Evolutionary conservation across 2,329 filamentous ascomycete species (phyloP).

Genomic region (Cyphellophora europaea): DNA sequence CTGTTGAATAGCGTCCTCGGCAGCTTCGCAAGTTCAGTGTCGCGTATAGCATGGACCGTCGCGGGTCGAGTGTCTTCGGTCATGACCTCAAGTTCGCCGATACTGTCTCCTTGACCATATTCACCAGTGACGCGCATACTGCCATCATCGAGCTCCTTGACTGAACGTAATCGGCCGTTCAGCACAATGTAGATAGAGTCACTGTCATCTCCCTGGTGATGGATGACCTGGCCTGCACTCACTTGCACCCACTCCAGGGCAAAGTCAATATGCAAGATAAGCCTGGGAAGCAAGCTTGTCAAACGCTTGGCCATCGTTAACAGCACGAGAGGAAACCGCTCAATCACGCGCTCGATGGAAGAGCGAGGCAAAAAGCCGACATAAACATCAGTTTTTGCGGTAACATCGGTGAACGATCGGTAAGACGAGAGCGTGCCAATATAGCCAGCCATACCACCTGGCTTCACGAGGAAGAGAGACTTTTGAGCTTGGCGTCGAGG

Average conservation of each 20-base stretch:
- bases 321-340: slow-evolving; percentile 82
- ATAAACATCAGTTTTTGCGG: slow-evolving; percentile 96
- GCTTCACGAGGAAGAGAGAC: slow-evolving; percentile 84
- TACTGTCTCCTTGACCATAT: slow-evolving; percentile 93
- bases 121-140: slow-evolving; percentile 81
- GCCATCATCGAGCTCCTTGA: slow-evolving; percentile 72
- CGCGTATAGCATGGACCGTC: slow-evolving; percentile 88
- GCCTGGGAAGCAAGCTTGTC: slow-evolving; percentile 75
- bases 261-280: slow-evolving; percentile 96
- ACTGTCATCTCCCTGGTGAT: slow-evolving; percentile 87
- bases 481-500: slow-evolving; percentile 44
- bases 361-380: slow-evolving; percentile 85
- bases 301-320: slow-evolving; percentile 93
- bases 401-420: slow-evolving; percentile 90
- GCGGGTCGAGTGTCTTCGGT: slow-evolving; percentile 87
- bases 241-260: slow-evolving; percentile 98
- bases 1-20: slow-evolving; percentile 96
- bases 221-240: slow-evolving; percentile 87
- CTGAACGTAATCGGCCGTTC: slow-evolving; percentile 78
- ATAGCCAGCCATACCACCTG: slow-evolving; percentile 87
- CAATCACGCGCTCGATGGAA: slow-evolving; percentile 83
- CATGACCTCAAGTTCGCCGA: slow-evolving; percentile 92
- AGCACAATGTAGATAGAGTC: slow-evolving; percentile 97
- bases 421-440: slow-evolving; percentile 91
- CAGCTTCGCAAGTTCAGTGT: slow-evolving; percentile 93